These are phyloP conservation scores for Dactylonectria macrodidyma DNA, from an alignment of 2,329 filamentous ascomycete genomes.

Conservation along the genomic window DNA sequence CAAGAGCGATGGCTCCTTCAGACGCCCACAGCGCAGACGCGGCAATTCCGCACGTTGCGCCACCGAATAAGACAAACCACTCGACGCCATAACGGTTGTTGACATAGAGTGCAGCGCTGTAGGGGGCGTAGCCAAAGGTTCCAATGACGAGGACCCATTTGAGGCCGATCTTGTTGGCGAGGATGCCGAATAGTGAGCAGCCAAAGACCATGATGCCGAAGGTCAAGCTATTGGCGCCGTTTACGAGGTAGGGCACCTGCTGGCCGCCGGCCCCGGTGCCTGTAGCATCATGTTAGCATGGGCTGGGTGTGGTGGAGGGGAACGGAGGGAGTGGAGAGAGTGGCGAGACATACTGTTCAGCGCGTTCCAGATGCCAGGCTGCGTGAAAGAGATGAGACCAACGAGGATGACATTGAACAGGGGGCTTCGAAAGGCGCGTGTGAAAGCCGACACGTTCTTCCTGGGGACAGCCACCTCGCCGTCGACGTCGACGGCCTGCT, in stretches of 20 bases:
- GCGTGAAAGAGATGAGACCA: constrained; percentile 66
- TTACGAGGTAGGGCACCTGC: constrained; percentile 62
- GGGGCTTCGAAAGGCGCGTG: constrained; percentile 34
- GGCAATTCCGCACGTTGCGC: constrained; percentile 64
- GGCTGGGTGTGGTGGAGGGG: too few relatives aligned
- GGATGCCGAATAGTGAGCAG: constrained; percentile 57
- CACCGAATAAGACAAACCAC: constrained; percentile 67
- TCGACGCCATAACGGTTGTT: constrained; percentile 67
- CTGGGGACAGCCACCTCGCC: too few relatives aligned
- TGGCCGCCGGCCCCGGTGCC: constrained; percentile 67
- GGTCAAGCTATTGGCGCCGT: constrained; percentile 45
- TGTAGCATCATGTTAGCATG: background rate
- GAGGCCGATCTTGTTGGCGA: constrained; percentile 65
- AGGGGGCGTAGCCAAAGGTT: constrained; percentile 64
- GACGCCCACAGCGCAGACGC: constrained; percentile 67
- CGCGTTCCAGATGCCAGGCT: constrained; percentile 68
- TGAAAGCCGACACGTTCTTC: too few relatives aligned
- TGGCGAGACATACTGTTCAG: constrained; percentile 57
- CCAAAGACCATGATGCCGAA: constrained; percentile 62
- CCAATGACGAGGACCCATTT: constrained; percentile 62
- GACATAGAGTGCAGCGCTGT: constrained; percentile 63
- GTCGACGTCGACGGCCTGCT: too few relatives aligned
- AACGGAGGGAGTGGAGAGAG: too few relatives aligned
- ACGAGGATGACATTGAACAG: constrained; percentile 68
- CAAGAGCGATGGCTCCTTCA: constrained; percentile 65